Evolutionary conservation across 805 yeast species (phyloP).

Genomic region (Ogataea methylovora): DNA sequence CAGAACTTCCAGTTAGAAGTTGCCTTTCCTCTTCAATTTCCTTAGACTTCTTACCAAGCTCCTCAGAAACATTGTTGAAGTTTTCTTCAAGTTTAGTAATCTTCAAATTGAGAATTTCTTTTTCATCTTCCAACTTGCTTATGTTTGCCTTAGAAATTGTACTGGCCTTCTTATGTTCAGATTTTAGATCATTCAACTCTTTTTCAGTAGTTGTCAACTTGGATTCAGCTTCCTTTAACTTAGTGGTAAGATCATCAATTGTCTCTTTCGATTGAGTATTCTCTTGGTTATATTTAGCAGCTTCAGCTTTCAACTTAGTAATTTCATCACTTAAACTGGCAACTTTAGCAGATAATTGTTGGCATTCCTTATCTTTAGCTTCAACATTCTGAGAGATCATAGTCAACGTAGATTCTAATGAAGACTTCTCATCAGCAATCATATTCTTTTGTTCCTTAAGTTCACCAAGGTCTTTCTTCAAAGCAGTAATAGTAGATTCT

Average conservation of each 20-base stretch:
- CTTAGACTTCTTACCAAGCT: constrained; percentile 28
- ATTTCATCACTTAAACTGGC: constrained; percentile 1
- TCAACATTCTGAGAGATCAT: constrained; percentile 27
- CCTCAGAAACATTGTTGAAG: constrained; percentile 21
- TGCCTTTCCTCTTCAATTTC: constrained; percentile 47
- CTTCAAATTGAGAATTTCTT: constrained; percentile 6
- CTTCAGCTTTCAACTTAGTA: constrained; percentile 3
- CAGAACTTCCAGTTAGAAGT: constrained; percentile 40
- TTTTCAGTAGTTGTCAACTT: background rate
- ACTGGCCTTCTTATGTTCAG: background rate
- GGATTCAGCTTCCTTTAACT: background rate
- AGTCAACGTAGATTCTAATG: constrained; percentile 23
- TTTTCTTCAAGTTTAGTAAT: constrained; percentile 19
- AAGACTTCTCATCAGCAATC: constrained; percentile 23
- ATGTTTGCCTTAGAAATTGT: background rate
- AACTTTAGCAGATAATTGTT: constrained; percentile 3
- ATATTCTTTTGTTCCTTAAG: constrained; percentile 20
- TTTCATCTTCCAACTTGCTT: constrained; percentile 2
- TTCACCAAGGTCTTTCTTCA: constrained; percentile 15
- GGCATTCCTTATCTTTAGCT: constrained; percentile 11
- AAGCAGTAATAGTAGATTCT: constrained; percentile 20
- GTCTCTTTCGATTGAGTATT: constrained; percentile 1
- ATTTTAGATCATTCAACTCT: background rate
- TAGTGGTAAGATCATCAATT: background rate
- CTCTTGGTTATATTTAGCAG: background rate